A percentile compares a stretch with the other conserved stretches of the same genome.
phyloP scores from a whole-genome alignment of 306 rosid genomes.

The Cajanus cajan region DNA sequence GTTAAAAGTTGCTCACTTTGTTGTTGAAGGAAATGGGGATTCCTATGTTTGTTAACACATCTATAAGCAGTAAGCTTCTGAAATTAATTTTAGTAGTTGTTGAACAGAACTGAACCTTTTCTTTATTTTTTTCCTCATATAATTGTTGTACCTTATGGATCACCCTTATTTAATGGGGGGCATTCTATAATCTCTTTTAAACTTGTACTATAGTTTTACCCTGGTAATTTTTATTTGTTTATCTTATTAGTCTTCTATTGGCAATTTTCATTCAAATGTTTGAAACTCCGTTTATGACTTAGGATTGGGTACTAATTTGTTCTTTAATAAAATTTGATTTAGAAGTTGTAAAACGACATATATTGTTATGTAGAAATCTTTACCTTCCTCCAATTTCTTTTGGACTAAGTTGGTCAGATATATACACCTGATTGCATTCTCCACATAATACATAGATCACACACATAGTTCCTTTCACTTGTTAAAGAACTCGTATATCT shows the following conservation, averaged over 20 bases:
- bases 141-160: slow-evolving; percentile 14
- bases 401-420: neutral
- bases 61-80: slow-evolving; percentile 33
- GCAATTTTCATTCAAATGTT: neutral
- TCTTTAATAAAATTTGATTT: neutral
- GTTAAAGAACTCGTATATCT: neutral
- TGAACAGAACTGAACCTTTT: slow-evolving; percentile 5
- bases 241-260: neutral
- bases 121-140: neutral
- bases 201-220: neutral
- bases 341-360: neutral
- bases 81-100: slow-evolving; percentile 11
- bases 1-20: slow-evolving; percentile 39
- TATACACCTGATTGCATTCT: neutral
- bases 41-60: slow-evolving; percentile 39
- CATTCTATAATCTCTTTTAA: neutral
- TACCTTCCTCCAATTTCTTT: neutral
- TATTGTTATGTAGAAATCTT: neutral
- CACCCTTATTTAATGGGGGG: neutral
- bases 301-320: neutral
- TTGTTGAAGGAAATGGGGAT: slow-evolving; percentile 39
- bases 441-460: neutral
- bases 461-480: neutral
- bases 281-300: neutral
- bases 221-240: neutral